Percentiles rank a stretch among this genome's conserved stretches.
phyloP scores from a whole-genome alignment of 306 rosid species.

The Citrullus amarus region DNA sequence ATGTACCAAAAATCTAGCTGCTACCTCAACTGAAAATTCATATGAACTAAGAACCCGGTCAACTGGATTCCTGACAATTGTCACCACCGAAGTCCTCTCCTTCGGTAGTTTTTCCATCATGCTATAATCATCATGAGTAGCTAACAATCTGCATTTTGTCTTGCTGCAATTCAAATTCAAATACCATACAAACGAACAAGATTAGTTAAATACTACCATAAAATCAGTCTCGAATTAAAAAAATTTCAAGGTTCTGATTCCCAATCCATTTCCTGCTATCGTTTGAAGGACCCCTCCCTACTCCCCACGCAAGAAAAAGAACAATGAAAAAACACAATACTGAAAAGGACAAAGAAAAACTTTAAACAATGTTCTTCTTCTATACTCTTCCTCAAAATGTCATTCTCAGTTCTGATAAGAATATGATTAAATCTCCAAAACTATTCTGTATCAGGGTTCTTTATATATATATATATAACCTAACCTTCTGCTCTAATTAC shows the following conservation, averaged over 20 bases:
- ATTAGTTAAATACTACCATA: slow-evolving; percentile 8
- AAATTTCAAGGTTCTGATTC: neutral
- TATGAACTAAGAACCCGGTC: slow-evolving; percentile 86
- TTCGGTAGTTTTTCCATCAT: slow-evolving; percentile 73
- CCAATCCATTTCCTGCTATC: neutral
- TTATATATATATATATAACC: neutral
- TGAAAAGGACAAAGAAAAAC: neutral
- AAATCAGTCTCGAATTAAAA: neutral
- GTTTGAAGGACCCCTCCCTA: neutral
- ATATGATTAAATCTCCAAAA: neutral
- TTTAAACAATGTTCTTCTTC: neutral
- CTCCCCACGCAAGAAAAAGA: neutral
- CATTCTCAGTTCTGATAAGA: neutral
- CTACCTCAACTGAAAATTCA: slow-evolving; percentile 93
- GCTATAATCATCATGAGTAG: slow-evolving; percentile 94
- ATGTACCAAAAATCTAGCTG: slow-evolving; percentile 93
- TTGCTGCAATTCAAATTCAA: slow-evolving; percentile 33
- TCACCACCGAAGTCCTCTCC: slow-evolving; percentile 81
- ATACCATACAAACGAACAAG: slow-evolving; percentile 3
- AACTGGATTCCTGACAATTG: slow-evolving; percentile 91
- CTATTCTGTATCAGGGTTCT: neutral
- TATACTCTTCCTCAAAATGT: neutral
- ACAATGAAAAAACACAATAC: too few species aligned
- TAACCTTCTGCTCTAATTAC: neutral
- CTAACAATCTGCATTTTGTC: slow-evolving; percentile 65